Evolutionary conservation across 2,329 filamentous ascomycete species (phyloP).

Genomic region (Monilinia vaccinii-corymbosi): DNA sequence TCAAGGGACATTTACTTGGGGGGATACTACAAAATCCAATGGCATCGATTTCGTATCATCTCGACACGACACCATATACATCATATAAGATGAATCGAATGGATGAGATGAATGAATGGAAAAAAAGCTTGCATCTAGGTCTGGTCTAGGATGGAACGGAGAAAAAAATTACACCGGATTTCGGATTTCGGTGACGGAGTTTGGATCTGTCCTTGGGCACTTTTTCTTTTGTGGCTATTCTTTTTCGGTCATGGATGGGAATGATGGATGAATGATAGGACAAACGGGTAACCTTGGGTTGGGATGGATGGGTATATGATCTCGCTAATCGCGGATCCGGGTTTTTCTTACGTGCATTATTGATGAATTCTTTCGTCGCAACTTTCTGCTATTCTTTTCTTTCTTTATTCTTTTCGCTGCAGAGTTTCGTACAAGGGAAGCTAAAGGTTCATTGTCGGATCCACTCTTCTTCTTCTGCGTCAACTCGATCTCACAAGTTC

Average conservation of each 20-base stretch:
- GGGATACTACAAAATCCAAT: slow-evolving; percentile 4
- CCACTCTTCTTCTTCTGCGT: not conserved
- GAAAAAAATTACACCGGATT: not conserved
- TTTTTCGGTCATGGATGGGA: not conserved
- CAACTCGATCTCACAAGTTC: not conserved
- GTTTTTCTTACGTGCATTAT: not conserved
- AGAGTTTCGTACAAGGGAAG: not conserved
- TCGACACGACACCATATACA: not conserved
- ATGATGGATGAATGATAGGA: not conserved
- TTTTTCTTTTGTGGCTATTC: not conserved
- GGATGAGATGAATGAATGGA: not conserved
- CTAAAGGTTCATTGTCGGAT: not conserved
- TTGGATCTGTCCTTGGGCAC: not conserved
- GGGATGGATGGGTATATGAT: slow-evolving; percentile 3
- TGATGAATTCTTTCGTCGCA: not conserved
- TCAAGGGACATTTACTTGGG: not conserved
- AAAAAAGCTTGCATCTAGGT: slow-evolving; percentile 4
- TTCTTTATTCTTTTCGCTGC: not conserved
- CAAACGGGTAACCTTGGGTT: not conserved
- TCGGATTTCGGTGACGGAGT: not conserved
- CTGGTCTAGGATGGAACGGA: not conserved
- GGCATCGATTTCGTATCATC: not conserved
- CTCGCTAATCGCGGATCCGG: slow-evolving; percentile 2
- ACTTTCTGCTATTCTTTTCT: not conserved
- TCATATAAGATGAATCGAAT: not conserved